A percentile compares a stretch with the other conserved stretches of the same genome.
Conservation (phyloP, 768 basidiomycete species). For the Chiua virens region DNA sequence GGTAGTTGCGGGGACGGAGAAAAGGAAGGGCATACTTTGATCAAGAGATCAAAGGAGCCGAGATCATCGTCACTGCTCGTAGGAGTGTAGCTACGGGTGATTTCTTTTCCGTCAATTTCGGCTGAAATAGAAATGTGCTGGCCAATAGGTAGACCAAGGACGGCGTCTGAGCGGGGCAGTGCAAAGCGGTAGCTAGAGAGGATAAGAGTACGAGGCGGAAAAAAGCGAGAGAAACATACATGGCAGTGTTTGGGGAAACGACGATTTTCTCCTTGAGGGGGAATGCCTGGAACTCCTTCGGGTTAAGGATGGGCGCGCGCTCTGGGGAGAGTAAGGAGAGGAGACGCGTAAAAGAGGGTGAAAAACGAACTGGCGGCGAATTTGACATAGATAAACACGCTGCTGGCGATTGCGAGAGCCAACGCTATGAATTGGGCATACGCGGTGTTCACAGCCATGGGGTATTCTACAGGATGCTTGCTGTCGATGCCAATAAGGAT, state of each 20-base stretch:
- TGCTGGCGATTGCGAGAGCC: conserved; percentile 49
- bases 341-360: not conserved
- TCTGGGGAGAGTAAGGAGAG: conserved; percentile 37
- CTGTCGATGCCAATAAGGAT: conserved; percentile 59
- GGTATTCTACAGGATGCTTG: not conserved
- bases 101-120: conserved; percentile 86
- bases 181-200: conserved; percentile 83
- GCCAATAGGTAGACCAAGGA: conserved; percentile 92
- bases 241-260: conserved; percentile 94
- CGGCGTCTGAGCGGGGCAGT: conserved; percentile 68
- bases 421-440: conserved; percentile 51
- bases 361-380: conserved; percentile 42
- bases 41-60: conserved; percentile 93
- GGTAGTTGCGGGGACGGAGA: not conserved
- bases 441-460: conserved; percentile 16
- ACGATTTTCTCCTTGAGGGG: conserved; percentile 76
- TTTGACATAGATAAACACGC: conserved; percentile 54
- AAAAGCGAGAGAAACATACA: conserved; percentile 53
- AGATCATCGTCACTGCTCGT: conserved; percentile 90
- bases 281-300: conserved; percentile 79
- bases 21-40: conserved; percentile 65
- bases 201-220: not conserved
- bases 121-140: conserved; percentile 94
- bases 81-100: conserved; percentile 93
- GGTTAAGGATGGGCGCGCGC: conserved; percentile 69